Conservation (phyloP, 2,329 filamentous ascomycete species). For the Juglanconis sp. region DNA sequence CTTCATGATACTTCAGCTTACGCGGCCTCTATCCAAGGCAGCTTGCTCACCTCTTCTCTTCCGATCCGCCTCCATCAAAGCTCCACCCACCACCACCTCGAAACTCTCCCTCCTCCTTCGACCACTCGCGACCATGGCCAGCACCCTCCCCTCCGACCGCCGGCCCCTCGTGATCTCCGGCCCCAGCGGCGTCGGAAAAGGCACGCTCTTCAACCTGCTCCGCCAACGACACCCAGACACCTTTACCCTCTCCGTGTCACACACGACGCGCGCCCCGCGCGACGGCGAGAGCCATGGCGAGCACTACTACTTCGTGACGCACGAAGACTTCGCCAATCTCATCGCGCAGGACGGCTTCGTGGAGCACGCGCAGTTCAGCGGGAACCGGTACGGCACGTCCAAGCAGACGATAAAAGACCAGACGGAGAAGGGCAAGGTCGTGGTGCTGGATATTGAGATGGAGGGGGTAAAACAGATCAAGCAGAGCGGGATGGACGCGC, state of each 20-base stretch:
- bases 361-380: conserved; percentile 79
- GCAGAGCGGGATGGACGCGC: conserved; percentile 67
- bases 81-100: not conserved
- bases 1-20: conserved; percentile 10
- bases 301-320: conserved; percentile 77
- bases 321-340: conserved; percentile 64
- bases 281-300: conserved; percentile 70
- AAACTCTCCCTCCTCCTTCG: not conserved
- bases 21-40: conserved; percentile 9
- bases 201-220: conserved; percentile 71
- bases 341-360: conserved; percentile 73
- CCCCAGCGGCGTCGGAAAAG: conserved; percentile 77
- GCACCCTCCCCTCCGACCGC: conserved; percentile 41
- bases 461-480: conserved; percentile 96
- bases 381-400: conserved; percentile 84
- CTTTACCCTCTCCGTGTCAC: conserved; percentile 58
- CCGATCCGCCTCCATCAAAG: not conserved
- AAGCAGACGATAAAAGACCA: conserved; percentile 76
- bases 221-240: conserved; percentile 50
- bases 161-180: conserved; percentile 76
- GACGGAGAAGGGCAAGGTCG: conserved; percentile 66
- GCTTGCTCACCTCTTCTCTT: not conserved
- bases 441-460: conserved; percentile 95
- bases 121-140: conserved; percentile 12
- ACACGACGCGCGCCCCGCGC: conserved; percentile 79